A percentile compares a stretch with the other conserved stretches of the same genome.
These are phyloP conservation scores for Eucalyptus tenuipes DNA, from an alignment of 345 rosid species.

Conservation along the genomic window DNA sequence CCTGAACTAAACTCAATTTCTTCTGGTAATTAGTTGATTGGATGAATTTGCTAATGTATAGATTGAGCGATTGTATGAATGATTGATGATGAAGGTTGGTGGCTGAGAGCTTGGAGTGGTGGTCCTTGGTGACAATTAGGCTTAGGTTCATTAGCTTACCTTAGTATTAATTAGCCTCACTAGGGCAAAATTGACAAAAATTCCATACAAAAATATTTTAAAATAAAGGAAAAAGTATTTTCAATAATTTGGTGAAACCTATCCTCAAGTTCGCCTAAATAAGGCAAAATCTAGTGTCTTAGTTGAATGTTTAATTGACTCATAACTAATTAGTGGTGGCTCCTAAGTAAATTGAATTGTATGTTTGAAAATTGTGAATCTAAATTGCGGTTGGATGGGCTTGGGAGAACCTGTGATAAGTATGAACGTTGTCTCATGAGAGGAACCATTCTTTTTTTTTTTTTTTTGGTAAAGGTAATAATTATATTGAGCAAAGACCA, in stretches of 20 bases:
- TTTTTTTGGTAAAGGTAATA: no score
- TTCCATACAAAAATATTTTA: not conserved
- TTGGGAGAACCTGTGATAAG: not conserved
- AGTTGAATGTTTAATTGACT: not conserved
- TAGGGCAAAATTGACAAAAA: not conserved
- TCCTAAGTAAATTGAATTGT: not conserved
- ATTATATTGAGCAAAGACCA: no score
- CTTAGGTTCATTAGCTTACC: not conserved
- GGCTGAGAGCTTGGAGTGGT: not conserved
- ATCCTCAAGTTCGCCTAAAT: not conserved
- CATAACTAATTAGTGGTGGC: not conserved
- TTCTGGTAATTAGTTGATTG: not conserved
- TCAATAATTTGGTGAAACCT: not conserved
- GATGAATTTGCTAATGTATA: not conserved
- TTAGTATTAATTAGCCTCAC: not conserved
- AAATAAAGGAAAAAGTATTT: not conserved
- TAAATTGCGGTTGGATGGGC: not conserved
- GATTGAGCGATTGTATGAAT: not conserved
- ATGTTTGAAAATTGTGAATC: not conserved
- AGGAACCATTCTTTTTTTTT: no score
- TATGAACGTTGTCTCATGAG: not conserved
- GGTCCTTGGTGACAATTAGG: not conserved
- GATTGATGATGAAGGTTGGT: not conserved
- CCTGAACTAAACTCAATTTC: not conserved
- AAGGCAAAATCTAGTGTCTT: no score